Conservation (phyloP, 208 protist species). For the Trypanosoma melophagium region DNA sequence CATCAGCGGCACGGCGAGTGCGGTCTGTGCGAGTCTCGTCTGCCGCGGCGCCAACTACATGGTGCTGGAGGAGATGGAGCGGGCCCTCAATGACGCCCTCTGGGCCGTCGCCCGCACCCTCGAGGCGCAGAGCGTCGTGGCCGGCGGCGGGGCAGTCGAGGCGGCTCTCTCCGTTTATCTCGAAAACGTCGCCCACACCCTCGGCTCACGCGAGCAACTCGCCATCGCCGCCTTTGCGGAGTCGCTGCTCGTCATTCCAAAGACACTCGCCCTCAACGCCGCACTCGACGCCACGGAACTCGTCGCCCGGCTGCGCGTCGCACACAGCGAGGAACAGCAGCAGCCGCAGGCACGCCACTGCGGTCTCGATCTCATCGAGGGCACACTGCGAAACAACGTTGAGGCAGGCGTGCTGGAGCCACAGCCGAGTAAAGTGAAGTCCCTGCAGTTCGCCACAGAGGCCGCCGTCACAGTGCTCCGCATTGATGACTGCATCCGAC, state of each 20-base stretch:
- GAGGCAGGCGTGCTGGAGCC: slow-evolving; percentile 99
- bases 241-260: slow-evolving; percentile 98
- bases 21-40: slow-evolving; percentile 95
- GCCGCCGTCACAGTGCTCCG: slow-evolving; percentile 99
- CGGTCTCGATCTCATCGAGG: slow-evolving; percentile 96
- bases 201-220: slow-evolving; percentile 98
- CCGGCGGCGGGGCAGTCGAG: slow-evolving; percentile 99
- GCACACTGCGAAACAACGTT: slow-evolving; percentile 96
- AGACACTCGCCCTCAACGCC: slow-evolving; percentile 98
- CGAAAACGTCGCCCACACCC: slow-evolving; percentile 96
- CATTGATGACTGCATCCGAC: slow-evolving; percentile 99
- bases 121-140: slow-evolving; percentile 96
- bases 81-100: slow-evolving; percentile 98
- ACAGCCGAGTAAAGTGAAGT: slow-evolving; percentile 98
- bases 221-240: slow-evolving; percentile 99
- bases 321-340: slow-evolving; percentile 88
- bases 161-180: slow-evolving; percentile 98
- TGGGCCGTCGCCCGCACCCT: slow-evolving; percentile 98
- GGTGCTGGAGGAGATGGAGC: slow-evolving; percentile 98
- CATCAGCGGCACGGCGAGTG: slow-evolving; percentile 84
- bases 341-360: slow-evolving; percentile 80
- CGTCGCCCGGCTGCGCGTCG: slow-evolving; percentile 96
- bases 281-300: slow-evolving; percentile 98
- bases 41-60: slow-evolving; percentile 98
- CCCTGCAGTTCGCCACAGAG: slow-evolving; percentile 99